A percentile compares a stretch with the other conserved stretches of the same genome.
Conservation (phyloP, 345 rosid genomes). For the Kernera saxatilis region DNA sequence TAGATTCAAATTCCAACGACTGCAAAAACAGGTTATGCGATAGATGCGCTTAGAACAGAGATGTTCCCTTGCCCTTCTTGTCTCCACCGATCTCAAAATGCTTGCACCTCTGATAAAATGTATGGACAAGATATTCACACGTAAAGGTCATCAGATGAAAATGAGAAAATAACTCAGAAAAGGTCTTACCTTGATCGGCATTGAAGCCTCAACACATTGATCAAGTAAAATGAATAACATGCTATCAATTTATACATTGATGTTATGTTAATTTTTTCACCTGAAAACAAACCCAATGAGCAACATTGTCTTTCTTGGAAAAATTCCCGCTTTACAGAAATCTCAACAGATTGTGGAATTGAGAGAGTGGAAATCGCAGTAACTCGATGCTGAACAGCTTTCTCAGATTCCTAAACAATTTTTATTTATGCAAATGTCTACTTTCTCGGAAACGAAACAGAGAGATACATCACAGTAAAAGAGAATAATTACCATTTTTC, state of each 20-base stretch:
- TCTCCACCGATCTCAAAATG: slow-evolving; percentile 59
- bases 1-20: background rate
- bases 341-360: too few species aligned
- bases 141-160: background rate
- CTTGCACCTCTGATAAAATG: slow-evolving; percentile 45
- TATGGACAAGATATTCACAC: background rate
- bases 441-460: background rate
- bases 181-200: slow-evolving; percentile 49
- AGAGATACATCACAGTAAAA: too few species aligned
- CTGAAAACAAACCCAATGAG: background rate
- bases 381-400: too few species aligned
- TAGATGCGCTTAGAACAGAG: slow-evolving; percentile 34
- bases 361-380: too few species aligned
- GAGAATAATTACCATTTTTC: too few species aligned
- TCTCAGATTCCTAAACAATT: background rate
- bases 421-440: too few species aligned
- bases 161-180: background rate
- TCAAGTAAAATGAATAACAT: too few species aligned
- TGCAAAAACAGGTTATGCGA: background rate
- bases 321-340: too few species aligned
- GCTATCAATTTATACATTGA: too few species aligned
- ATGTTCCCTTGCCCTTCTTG: slow-evolving; percentile 61
- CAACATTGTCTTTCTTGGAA: too few species aligned
- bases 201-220: slow-evolving; percentile 51
- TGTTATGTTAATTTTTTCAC: background rate